These are phyloP conservation scores for Rhazya stricta DNA, from an alignment of 257 asterid genomes.

Conservation along the genomic window DNA sequence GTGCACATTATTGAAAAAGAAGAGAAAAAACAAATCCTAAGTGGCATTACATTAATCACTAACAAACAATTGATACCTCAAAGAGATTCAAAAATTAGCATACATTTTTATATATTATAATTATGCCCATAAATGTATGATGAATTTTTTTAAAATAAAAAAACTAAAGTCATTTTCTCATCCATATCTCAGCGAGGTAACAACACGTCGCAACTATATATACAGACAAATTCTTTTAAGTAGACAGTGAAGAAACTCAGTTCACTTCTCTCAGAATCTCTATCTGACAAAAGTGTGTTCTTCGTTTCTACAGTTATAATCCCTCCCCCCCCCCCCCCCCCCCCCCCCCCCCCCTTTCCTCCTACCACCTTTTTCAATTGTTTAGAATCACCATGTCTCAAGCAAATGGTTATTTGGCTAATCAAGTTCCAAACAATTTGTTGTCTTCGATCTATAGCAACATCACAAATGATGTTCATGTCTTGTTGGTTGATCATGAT, in stretches of 20 bases:
- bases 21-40: too few species aligned
- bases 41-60: too few species aligned
- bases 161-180: neutral
- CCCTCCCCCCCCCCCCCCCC: too few species aligned
- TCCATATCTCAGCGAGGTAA: neutral
- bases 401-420: neutral
- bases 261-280: neutral
- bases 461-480: neutral
- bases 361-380: neutral
- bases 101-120: too few species aligned
- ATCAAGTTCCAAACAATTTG: neutral
- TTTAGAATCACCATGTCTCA: constrained; percentile 7
- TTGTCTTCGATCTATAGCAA: neutral
- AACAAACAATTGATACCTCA: too few species aligned
- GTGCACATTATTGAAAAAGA: too few species aligned
- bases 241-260: neutral
- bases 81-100: too few species aligned
- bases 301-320: too few species aligned
- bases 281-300: too few species aligned
- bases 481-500: constrained; percentile 18
- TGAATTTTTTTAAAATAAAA: too few species aligned
- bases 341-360: too few species aligned
- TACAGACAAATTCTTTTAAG: neutral
- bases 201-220: neutral
- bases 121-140: neutral